phyloP scores from a whole-genome alignment of 1,284 basidiomycete genomes.

The Melampsora larici-populina region DNA sequence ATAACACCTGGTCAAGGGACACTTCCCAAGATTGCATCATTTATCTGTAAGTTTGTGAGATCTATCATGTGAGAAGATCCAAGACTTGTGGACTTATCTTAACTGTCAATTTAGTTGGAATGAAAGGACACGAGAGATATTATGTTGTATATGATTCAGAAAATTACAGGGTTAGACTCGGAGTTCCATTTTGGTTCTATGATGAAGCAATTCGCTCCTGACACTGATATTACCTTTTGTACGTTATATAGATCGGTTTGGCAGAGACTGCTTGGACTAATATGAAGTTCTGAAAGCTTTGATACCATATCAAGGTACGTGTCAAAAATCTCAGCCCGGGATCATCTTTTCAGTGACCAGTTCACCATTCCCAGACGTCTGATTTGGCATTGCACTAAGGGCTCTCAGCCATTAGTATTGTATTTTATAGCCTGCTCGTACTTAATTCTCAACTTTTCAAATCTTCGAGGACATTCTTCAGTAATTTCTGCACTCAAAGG shows the following conservation, averaged over 20 bases:
- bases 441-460: too few relatives aligned
- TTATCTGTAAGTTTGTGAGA: background rate
- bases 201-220: background rate
- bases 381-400: too few relatives aligned
- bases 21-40: background rate
- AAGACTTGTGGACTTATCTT: background rate
- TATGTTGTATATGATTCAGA: background rate
- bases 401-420: too few relatives aligned
- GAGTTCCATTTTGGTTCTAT: background rate
- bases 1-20: background rate
- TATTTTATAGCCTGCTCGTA: too few relatives aligned
- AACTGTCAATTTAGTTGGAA: background rate
- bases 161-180: background rate
- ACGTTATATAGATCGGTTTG: background rate
- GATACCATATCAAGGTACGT: too few relatives aligned
- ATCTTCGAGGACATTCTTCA: too few relatives aligned
- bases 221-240: background rate
- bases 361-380: too few relatives aligned
- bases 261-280: background rate
- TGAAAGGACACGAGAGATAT: background rate
- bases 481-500: too few relatives aligned
- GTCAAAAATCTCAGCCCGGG: too few relatives aligned
- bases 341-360: too few relatives aligned
- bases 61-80: background rate
- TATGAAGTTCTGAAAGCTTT: background rate